Conservation (phyloP, 371 early-diverging fungal genomes). For the Apophysomyces sp. region DNA sequence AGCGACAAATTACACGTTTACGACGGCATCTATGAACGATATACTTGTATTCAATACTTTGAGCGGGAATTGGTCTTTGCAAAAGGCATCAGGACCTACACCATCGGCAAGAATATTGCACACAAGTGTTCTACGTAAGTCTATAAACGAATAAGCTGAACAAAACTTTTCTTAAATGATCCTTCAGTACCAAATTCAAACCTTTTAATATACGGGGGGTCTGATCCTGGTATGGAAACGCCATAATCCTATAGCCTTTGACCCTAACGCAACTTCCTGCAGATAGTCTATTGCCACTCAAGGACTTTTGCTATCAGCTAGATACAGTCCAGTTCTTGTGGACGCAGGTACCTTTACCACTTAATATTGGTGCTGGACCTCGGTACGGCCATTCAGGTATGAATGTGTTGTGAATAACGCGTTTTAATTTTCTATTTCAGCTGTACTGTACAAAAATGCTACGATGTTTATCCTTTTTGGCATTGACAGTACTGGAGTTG, state of each 20-base stretch:
- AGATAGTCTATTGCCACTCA: conserved; percentile 8
- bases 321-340: conserved; percentile 4
- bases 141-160: neutral
- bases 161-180: neutral
- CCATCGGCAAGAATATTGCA: conserved; percentile 17
- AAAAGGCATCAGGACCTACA: neutral
- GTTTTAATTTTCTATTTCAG: neutral
- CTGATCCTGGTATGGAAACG: neutral
- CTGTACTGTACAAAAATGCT: conserved; percentile 9
- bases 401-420: neutral
- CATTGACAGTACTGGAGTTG: conserved; percentile 7
- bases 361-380: conserved; percentile 15
- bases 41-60: conserved; percentile 10
- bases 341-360: conserved; percentile 6
- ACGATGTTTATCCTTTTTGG: conserved; percentile 20
- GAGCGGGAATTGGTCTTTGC: conserved; percentile 1
- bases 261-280: neutral
- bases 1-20: neutral
- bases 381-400: conserved; percentile 24
- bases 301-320: conserved; percentile 14
- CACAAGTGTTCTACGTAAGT: conserved; percentile 10
- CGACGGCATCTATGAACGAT: conserved; percentile 9
- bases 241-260: neutral
- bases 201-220: neutral
- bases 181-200: neutral